Evolutionary conservation across 257 asterid species (phyloP).

Genomic region (Petunia axillaris): DNA sequence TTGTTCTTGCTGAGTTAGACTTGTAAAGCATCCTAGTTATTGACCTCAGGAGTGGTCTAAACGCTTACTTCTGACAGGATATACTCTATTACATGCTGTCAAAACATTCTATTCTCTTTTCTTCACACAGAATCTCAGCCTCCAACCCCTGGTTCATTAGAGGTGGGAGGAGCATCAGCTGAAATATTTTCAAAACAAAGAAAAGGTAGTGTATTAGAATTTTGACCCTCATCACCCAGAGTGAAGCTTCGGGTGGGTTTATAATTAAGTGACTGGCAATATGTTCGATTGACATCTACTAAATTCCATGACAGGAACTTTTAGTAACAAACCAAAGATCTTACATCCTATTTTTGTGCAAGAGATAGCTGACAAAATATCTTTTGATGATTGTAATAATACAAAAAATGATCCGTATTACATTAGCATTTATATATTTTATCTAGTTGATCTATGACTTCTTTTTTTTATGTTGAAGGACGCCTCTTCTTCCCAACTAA

Average conservation of each 20-base stretch:
- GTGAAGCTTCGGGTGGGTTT: no score
- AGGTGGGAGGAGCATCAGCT: no score
- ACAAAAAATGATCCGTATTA: neutral
- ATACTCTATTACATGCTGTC: constrained; percentile 12
- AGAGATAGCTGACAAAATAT: neutral
- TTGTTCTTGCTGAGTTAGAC: constrained; percentile 14
- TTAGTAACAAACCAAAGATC: no score
- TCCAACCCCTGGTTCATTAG: no score
- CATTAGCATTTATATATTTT: neutral
- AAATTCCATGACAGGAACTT: no score
- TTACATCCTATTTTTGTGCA: neutral
- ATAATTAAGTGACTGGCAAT: no score
- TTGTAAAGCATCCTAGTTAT: neutral
- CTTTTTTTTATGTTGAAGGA: neutral
- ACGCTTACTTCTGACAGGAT: neutral
- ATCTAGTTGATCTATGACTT: neutral
- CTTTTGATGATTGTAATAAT: neutral
- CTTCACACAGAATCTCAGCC: neutral
- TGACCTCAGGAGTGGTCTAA: neutral
- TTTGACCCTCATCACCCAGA: no score
- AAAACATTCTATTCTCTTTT: neutral
- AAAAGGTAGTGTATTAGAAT: no score
- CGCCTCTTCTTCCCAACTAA: neutral
- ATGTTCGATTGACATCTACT: no score
- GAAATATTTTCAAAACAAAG: no score